Percentiles rank a stretch among this genome's conserved stretches.
Evolutionary conservation across 257 asterid genomes (phyloP).

Genomic region (Jacaranda copaia): DNA sequence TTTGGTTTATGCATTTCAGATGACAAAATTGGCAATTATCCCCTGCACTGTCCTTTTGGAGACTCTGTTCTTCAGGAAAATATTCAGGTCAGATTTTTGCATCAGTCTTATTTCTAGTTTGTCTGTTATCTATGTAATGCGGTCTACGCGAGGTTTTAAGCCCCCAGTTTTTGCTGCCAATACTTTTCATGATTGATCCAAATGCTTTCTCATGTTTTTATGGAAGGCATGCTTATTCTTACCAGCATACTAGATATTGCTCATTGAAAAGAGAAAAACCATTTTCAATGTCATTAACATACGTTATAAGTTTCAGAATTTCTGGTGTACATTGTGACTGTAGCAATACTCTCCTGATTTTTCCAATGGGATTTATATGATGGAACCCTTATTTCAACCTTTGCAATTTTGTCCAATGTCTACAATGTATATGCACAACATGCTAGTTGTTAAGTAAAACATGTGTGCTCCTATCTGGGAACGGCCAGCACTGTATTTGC

Average conservation of each 20-base stretch:
- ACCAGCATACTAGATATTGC: conserved; percentile 1
- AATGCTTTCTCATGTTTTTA: conserved; percentile 8
- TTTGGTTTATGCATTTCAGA: conserved; percentile 44
- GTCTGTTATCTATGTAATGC: background rate
- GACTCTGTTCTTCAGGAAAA: conserved; percentile 65
- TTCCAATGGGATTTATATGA: conserved; percentile 7
- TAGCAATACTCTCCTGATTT: background rate
- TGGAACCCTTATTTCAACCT: conserved; percentile 16
- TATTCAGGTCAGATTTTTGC: conserved; percentile 54
- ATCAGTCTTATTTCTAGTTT: conserved; percentile 14
- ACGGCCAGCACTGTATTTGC: conserved; percentile 20
- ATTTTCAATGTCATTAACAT: background rate
- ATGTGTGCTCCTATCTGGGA: conserved; percentile 15
- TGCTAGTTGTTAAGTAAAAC: conserved; percentile 20
- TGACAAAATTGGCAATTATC: conserved; percentile 73
- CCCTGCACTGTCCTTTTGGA: conserved; percentile 78
- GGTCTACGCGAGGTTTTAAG: background rate
- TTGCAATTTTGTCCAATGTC: conserved; percentile 19
- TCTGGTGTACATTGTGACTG: background rate
- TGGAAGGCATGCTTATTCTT: conserved; percentile 26
- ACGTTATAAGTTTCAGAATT: background rate
- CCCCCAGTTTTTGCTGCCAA: background rate
- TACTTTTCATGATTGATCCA: conserved; percentile 7
- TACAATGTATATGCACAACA: conserved; percentile 9
- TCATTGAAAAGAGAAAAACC: background rate